Conservation (phyloP, 495 filamentous ascomycete species). For the Coniosporium apollinis region DNA sequence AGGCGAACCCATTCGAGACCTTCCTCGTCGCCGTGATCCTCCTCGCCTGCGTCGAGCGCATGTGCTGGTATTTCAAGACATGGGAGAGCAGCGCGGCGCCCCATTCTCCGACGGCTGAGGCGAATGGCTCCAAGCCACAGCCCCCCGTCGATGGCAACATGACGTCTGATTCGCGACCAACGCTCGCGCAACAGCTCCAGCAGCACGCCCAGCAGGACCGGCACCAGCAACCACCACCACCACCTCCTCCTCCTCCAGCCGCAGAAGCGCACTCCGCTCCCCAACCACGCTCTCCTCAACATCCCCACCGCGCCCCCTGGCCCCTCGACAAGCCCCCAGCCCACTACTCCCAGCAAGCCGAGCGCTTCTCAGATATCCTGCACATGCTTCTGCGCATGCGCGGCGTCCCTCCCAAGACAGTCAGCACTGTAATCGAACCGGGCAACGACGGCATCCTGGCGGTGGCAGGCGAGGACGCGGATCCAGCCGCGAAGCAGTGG, state of each 20-base stretch:
- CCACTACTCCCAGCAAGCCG: slow-evolving; percentile 51
- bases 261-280: neutral
- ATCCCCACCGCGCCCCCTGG: slow-evolving; percentile 28
- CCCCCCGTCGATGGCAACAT: slow-evolving; percentile 27
- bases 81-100: slow-evolving; percentile 30
- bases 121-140: too few species aligned
- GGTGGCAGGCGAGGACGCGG: too few species aligned
- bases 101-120: neutral
- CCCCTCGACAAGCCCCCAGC: slow-evolving; percentile 52
- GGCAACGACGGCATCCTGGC: slow-evolving; percentile 37
- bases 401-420: slow-evolving; percentile 47
- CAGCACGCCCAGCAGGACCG: neutral
- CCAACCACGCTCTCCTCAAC: neutral
- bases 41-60: slow-evolving; percentile 65
- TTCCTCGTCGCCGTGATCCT: slow-evolving; percentile 60
- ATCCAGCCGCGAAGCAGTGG: too few species aligned
- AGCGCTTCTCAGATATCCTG: slow-evolving; percentile 53
- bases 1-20: slow-evolving; percentile 54
- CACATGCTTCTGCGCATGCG: slow-evolving; percentile 62
- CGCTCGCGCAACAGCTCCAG: neutral
- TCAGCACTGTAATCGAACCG: too few species aligned
- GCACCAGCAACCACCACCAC: neutral
- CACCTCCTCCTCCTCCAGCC: slow-evolving; percentile 3
- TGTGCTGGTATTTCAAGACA: slow-evolving; percentile 63
- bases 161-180: neutral